phyloP scores from a whole-genome alignment of 371 early-diverging fungal genomes.

The Lichtheimia ramosa region DNA sequence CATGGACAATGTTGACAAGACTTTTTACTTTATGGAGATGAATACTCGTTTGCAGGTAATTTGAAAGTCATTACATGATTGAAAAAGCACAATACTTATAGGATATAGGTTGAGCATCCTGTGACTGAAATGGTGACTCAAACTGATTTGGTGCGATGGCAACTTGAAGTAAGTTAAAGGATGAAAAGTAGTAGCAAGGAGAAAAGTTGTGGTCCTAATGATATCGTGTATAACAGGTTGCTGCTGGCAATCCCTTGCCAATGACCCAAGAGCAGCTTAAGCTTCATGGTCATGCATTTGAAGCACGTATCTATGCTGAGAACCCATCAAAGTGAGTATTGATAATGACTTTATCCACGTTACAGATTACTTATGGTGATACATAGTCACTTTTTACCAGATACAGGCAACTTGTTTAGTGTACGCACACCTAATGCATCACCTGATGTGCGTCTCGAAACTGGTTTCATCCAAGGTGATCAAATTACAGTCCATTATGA shows the following conservation, averaged over 20 bases:
- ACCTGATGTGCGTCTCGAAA: conserved; percentile 79
- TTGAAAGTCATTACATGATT: not conserved
- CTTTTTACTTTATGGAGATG: conserved; percentile 98
- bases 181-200: not conserved
- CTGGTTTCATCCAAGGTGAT: conserved; percentile 92
- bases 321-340: conserved; percentile 78
- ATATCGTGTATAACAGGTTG: conserved; percentile 52
- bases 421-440: conserved; percentile 69
- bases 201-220: not conserved
- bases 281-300: conserved; percentile 90
- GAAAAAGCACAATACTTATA: conserved; percentile 8
- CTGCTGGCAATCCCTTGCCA: conserved; percentile 83
- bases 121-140: conserved; percentile 96
- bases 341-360: not conserved
- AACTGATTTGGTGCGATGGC: conserved; percentile 94
- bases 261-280: conserved; percentile 70
- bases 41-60: conserved; percentile 86
- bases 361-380: not conserved
- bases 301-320: conserved; percentile 98
- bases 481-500: conserved; percentile 92
- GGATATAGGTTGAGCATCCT: conserved; percentile 90
- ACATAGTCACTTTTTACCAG: conserved; percentile 87
- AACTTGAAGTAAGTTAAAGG: conserved; percentile 60
- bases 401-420: conserved; percentile 86
- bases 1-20: conserved; percentile 81